These are phyloP conservation scores for Rosa chinensis DNA, from an alignment of 306 rosid genomes.

Conservation along the genomic window DNA sequence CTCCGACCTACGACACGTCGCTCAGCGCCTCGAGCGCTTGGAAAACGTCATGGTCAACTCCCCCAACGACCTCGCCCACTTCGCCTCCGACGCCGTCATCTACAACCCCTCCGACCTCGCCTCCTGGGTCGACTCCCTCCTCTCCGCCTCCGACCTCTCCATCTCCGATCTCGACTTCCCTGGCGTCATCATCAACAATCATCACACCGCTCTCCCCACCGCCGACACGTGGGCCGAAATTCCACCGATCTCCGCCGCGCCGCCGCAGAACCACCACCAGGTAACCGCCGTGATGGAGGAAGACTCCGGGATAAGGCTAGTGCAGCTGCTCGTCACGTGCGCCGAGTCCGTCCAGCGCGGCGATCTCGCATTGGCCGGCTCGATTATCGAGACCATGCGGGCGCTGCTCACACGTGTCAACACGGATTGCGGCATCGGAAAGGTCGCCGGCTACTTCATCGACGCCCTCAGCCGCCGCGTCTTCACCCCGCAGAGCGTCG, in stretches of 20 bases:
- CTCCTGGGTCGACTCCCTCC: slow-evolving; percentile 80
- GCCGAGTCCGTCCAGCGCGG: slow-evolving; percentile 81
- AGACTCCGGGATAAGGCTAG: slow-evolving; percentile 78
- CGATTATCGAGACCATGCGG: slow-evolving; percentile 80
- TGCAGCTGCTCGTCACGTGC: slow-evolving; percentile 77
- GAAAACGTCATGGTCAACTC: slow-evolving; percentile 65
- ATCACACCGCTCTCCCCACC: slow-evolving; percentile 3
- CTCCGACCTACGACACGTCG: slow-evolving; percentile 70
- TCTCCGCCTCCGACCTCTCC: slow-evolving; percentile 47
- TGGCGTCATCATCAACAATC: slow-evolving; percentile 28
- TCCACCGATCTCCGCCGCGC: background rate
- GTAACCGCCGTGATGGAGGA: slow-evolving; percentile 59
- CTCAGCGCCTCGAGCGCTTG: slow-evolving; percentile 61
- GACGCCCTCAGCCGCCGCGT: slow-evolving; percentile 75
- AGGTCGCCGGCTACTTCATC: slow-evolving; percentile 85
- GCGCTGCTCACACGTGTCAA: slow-evolving; percentile 50
- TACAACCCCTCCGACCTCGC: slow-evolving; percentile 76
- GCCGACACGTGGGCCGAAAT: slow-evolving; percentile 31
- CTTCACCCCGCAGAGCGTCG: slow-evolving; percentile 27
- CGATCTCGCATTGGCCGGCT: slow-evolving; percentile 60
- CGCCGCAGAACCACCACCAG: slow-evolving; percentile 35
- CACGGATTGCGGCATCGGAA: slow-evolving; percentile 76
- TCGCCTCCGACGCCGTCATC: slow-evolving; percentile 57
- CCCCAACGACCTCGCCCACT: slow-evolving; percentile 52
- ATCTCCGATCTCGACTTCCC: slow-evolving; percentile 55